Conservation (phyloP, 2,329 filamentous ascomycete genomes). For the Aspergillus texensis region DNA sequence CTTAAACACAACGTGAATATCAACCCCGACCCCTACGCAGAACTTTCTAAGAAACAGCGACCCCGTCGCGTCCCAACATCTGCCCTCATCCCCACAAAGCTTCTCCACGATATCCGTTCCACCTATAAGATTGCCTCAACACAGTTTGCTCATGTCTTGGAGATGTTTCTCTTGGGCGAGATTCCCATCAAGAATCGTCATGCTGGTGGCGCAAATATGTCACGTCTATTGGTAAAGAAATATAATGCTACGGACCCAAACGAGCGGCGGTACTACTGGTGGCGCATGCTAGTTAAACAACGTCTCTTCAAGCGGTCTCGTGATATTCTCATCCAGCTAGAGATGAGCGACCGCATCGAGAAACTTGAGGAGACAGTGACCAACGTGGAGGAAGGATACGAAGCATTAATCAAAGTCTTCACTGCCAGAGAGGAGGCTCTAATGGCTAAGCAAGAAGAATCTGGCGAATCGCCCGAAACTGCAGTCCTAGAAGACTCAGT, state of each 20-base stretch:
- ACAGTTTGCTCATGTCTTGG: constrained; percentile 64
- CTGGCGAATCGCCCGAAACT: constrained; percentile 29
- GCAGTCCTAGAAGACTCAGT: constrained; percentile 29
- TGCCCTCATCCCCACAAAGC: constrained; percentile 55
- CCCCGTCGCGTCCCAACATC: constrained; percentile 52
- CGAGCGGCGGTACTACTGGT: constrained; percentile 66
- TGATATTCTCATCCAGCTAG: constrained; percentile 62
- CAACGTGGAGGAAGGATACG: constrained; percentile 62
- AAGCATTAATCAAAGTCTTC: constrained; percentile 53
- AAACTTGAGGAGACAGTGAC: constrained; percentile 62
- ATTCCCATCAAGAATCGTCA: constrained; percentile 55
- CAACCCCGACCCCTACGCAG: constrained; percentile 45
- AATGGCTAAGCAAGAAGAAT: constrained; percentile 27
- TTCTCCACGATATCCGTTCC: constrained; percentile 53
- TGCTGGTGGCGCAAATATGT: constrained; percentile 51
- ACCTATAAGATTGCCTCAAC: constrained; percentile 61
- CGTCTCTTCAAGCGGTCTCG: constrained; percentile 63
- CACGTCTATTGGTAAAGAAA: constrained; percentile 54
- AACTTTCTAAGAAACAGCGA: constrained; percentile 38
- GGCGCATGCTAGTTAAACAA: constrained; percentile 65
- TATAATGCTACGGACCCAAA: constrained; percentile 52
- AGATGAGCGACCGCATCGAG: constrained; percentile 58
- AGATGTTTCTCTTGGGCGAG: constrained; percentile 63
- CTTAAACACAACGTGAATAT: constrained; percentile 52
- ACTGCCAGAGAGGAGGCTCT: constrained; percentile 33